Conservation (phyloP, 768 basidiomycete genomes). For the Paxillus ammoniavirescens region DNA sequence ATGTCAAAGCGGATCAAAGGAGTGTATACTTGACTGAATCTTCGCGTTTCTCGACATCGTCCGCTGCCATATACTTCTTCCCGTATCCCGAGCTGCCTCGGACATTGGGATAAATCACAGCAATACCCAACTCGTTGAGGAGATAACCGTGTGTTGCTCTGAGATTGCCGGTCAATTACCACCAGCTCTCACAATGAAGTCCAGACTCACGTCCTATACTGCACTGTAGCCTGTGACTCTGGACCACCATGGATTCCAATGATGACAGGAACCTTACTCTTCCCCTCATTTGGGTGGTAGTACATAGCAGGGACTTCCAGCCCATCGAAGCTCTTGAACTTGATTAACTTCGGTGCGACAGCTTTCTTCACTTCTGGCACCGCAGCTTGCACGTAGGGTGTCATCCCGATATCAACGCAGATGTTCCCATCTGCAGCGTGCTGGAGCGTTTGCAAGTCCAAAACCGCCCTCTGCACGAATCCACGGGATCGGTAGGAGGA, state of each 20-base stretch:
- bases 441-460: conserved; percentile 30
- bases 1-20: neutral
- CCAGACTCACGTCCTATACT: conserved; percentile 29
- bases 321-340: conserved; percentile 41
- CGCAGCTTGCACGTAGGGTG: conserved; percentile 33
- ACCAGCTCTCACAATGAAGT: neutral
- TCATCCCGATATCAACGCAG: conserved; percentile 28
- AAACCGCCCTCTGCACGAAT: conserved; percentile 22
- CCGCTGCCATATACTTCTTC: conserved; percentile 36
- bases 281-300: conserved; percentile 35
- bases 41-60: conserved; percentile 43
- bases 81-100: conserved; percentile 43
- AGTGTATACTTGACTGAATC: conserved; percentile 38
- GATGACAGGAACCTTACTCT: conserved; percentile 30
- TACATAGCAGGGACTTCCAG: conserved; percentile 41
- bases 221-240: conserved; percentile 34
- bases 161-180: conserved; percentile 3
- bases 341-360: conserved; percentile 33
- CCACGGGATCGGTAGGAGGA: conserved; percentile 31
- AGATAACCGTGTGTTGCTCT: conserved; percentile 39
- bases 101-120: conserved; percentile 43
- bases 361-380: conserved; percentile 26
- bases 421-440: conserved; percentile 21
- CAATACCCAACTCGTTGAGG: conserved; percentile 40
- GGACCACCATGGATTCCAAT: conserved; percentile 43